These are phyloP conservation scores for Trichoderma sp. DNA, from an alignment of 2,329 filamentous ascomycete genomes.

Conservation along the genomic window DNA sequence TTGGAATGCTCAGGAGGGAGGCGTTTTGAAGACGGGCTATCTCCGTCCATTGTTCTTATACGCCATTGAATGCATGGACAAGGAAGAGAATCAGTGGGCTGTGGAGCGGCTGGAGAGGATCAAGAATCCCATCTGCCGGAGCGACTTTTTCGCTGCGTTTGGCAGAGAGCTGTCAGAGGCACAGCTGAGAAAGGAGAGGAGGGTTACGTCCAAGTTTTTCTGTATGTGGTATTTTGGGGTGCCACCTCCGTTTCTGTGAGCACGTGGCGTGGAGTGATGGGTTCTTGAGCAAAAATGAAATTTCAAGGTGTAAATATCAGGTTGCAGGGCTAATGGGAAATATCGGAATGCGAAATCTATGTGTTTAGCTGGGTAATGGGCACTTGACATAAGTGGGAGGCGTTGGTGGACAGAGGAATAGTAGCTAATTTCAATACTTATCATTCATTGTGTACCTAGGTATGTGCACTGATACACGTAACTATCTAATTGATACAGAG, in stretches of 20 bases:
- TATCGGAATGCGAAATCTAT: background rate
- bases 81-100: slow-evolving; percentile 24
- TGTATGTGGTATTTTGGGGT: slow-evolving; percentile 26
- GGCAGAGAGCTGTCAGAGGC: slow-evolving; percentile 22
- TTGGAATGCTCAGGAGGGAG: slow-evolving; percentile 12
- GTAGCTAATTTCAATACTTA: background rate
- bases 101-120: slow-evolving; percentile 23
- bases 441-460: background rate
- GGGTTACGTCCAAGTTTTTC: slow-evolving; percentile 28
- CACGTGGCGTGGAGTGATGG: background rate
- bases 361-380: background rate
- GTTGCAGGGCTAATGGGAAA: background rate
- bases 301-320: background rate
- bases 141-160: slow-evolving; percentile 25
- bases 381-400: background rate
- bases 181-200: slow-evolving; percentile 25
- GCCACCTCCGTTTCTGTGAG: slow-evolving; percentile 23
- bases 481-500: background rate
- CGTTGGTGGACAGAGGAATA: background rate
- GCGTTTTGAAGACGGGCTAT: slow-evolving; percentile 24
- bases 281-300: background rate
- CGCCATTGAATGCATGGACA: slow-evolving; percentile 26
- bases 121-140: slow-evolving; percentile 17
- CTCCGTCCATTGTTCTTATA: slow-evolving; percentile 27
- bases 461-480: background rate